phyloP scores from a whole-genome alignment of 441 rosid genomes.

The Flueggea neowawraea region DNA sequence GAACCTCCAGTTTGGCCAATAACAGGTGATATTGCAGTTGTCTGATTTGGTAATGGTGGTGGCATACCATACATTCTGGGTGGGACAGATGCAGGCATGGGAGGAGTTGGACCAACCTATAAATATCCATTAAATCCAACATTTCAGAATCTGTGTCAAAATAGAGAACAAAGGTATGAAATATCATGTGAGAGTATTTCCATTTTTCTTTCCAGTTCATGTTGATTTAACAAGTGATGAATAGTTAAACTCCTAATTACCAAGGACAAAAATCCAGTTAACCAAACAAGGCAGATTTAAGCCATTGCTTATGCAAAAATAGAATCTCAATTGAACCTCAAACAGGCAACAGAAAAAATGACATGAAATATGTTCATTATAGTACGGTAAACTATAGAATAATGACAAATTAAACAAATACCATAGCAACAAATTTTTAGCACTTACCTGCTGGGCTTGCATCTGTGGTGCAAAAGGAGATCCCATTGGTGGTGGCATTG shows the following conservation, averaged over 20 bases:
- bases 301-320: no score
- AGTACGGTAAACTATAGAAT: background rate
- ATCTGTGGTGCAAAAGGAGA: slow-evolving; percentile 60
- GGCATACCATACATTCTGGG: slow-evolving; percentile 58
- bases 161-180: slow-evolving; percentile 5
- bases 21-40: slow-evolving; percentile 55
- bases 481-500: slow-evolving; percentile 35
- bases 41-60: slow-evolving; percentile 48
- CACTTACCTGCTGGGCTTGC: slow-evolving; percentile 52
- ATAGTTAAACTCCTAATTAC: background rate
- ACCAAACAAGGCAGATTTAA: background rate
- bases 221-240: background rate
- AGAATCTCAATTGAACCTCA: no score
- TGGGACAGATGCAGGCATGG: slow-evolving; percentile 42
- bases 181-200: background rate
- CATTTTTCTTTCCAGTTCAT: background rate
- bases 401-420: background rate
- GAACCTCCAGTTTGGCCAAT: slow-evolving; percentile 54
- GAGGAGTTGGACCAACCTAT: slow-evolving; percentile 43
- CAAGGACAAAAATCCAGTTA: background rate
- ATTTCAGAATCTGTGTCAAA: slow-evolving; percentile 6
- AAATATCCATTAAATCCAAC: slow-evolving; percentile 19
- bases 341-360: background rate
- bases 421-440: background rate
- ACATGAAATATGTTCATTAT: background rate